Evolutionary conservation across 352 stramenopile species (phyloP).

Genomic region (Phytopythium sindhum): DNA sequence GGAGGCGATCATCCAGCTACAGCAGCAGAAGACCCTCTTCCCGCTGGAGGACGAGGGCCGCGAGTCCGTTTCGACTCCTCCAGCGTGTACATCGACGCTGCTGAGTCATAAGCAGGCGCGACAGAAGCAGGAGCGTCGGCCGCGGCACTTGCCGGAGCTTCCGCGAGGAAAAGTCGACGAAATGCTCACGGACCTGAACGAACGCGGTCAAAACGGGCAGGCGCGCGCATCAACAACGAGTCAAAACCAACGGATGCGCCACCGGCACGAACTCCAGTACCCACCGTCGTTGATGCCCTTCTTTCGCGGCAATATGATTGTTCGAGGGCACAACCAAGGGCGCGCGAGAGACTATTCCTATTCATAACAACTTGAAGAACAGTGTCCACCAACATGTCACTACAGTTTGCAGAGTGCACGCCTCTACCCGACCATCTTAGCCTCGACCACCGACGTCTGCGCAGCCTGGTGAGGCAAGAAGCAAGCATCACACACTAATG

Average conservation of each 20-base stretch:
- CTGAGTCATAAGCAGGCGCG: conserved; percentile 6
- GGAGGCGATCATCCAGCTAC: conserved; percentile 31
- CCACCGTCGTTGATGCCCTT: conserved; percentile 42
- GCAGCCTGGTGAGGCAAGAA: conserved; percentile 17
- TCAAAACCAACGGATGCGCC: conserved; percentile 19
- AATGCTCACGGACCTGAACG: conserved; percentile 25
- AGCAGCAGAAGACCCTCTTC: conserved; percentile 20
- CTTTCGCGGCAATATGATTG: conserved; percentile 66
- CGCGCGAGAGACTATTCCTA: conserved; percentile 40
- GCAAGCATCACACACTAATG: neutral
- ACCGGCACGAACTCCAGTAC: conserved; percentile 24
- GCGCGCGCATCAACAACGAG: conserved; percentile 9
- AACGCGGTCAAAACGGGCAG: conserved; percentile 7
- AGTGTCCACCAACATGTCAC: neutral
- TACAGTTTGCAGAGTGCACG: neutral
- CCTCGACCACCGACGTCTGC: conserved; percentile 19
- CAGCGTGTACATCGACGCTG: conserved; percentile 8
- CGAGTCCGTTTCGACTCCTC: conserved; percentile 9
- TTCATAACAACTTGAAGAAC: conserved; percentile 5
- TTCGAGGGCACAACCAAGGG: conserved; percentile 46
- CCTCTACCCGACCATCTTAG: conserved; percentile 33
- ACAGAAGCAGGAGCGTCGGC: conserved; percentile 8
- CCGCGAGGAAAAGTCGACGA: conserved; percentile 8
- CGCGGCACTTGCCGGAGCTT: conserved; percentile 21
- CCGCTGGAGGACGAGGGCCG: conserved; percentile 22